A percentile compares a stretch with the other conserved stretches of the same genome.
These are phyloP conservation scores for Lenzites betulinus DNA, from an alignment of 768 basidiomycete genomes.

Conservation along the genomic window DNA sequence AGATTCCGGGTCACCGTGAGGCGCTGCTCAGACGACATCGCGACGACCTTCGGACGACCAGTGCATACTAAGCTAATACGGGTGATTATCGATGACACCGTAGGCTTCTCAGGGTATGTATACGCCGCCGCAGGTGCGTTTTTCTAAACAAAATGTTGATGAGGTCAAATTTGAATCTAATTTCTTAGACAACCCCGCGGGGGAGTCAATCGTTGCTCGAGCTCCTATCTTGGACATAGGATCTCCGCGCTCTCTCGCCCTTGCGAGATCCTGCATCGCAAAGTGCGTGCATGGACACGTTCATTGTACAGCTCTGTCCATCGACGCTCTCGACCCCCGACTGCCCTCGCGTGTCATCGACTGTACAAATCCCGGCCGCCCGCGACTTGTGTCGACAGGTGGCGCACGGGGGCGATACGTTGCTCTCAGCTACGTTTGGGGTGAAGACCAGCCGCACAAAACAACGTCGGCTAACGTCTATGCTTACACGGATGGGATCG, in stretches of 20 bases:
- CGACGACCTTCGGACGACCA: neutral
- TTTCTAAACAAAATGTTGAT: too few relatives aligned
- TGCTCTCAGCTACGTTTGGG: constrained; percentile 17
- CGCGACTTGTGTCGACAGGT: neutral
- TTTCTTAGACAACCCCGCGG: constrained; percentile 13
- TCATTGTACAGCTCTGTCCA: neutral
- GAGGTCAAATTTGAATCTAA: too few relatives aligned
- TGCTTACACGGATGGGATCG: constrained; percentile 5
- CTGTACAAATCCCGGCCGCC: constrained; percentile 6
- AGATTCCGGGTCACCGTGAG: neutral
- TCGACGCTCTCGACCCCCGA: neutral
- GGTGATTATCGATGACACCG: neutral
- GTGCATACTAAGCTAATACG: neutral
- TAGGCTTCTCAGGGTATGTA: neutral
- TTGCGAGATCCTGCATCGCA: neutral
- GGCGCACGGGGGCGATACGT: constrained; percentile 4
- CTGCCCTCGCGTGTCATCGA: constrained; percentile 16
- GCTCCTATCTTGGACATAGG: neutral
- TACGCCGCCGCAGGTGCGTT: neutral
- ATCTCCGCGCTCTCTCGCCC: neutral
- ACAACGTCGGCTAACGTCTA: constrained; percentile 6
- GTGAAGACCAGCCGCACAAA: neutral
- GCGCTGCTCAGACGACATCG: too few relatives aligned
- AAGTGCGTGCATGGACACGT: constrained; percentile 6
- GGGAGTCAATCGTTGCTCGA: constrained; percentile 2